Evolutionary conservation across 805 yeast genomes (phyloP).

Genomic region (Metschnikowia rubicola): DNA sequence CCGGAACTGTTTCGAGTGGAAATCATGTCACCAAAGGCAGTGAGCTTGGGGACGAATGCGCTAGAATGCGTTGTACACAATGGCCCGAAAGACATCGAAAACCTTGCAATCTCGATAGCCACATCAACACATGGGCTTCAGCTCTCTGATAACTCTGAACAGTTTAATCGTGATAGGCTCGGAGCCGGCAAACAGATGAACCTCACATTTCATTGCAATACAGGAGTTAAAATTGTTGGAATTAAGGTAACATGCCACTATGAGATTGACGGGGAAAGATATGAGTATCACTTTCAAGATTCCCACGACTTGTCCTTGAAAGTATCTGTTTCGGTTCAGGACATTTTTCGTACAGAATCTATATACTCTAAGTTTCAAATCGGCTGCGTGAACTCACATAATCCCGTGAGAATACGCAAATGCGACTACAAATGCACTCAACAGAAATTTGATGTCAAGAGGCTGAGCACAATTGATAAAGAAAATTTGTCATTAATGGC

Average conservation of each 20-base stretch:
- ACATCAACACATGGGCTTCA: slow-evolving; percentile 19
- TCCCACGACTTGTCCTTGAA: slow-evolving; percentile 53
- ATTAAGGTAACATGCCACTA: slow-evolving; percentile 23
- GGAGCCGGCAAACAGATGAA: background rate
- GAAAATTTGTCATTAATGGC: slow-evolving; percentile 41
- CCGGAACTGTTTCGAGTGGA: slow-evolving; percentile 24
- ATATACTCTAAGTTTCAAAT: slow-evolving; percentile 68
- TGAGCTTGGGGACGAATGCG: slow-evolving; percentile 29
- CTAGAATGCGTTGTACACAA: slow-evolving; percentile 25
- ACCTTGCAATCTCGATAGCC: slow-evolving; percentile 3
- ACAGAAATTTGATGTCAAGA: slow-evolving; percentile 23
- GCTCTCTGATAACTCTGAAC: slow-evolving; percentile 1
- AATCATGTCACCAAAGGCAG: slow-evolving; percentile 21
- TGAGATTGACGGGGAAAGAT: slow-evolving; percentile 17
- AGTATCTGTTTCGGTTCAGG: slow-evolving; percentile 77
- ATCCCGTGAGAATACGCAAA: slow-evolving; percentile 52
- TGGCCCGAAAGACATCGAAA: slow-evolving; percentile 28
- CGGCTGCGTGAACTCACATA: slow-evolving; percentile 49
- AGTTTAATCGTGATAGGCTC: background rate
- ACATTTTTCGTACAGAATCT: slow-evolving; percentile 55
- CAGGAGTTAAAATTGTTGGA: slow-evolving; percentile 26
- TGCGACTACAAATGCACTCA: slow-evolving; percentile 37
- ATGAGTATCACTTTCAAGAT: slow-evolving; percentile 23
- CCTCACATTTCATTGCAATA: slow-evolving; percentile 30
- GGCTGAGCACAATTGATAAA: slow-evolving; percentile 18